A percentile compares a stretch with the other conserved stretches of the same genome.
Evolutionary conservation across 495 filamentous ascomycete species (phyloP).

Genomic region (Parmelia sp.): DNA sequence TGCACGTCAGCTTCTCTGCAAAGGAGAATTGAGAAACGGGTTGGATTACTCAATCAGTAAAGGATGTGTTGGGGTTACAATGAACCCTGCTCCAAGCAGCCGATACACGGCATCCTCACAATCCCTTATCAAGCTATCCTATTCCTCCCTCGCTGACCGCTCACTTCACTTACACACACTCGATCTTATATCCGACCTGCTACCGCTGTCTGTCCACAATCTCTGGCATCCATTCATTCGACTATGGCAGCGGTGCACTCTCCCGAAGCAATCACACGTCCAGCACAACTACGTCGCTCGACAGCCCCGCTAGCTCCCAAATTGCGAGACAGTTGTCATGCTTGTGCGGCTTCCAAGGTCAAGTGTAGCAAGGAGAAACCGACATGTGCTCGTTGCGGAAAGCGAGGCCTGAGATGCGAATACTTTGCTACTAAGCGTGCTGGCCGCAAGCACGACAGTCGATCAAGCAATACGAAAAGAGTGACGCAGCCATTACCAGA

Average conservation of each 20-base stretch:
- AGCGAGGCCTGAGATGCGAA: constrained; percentile 44
- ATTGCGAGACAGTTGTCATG: constrained; percentile 31
- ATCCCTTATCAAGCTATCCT: no score
- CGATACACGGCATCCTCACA: no score
- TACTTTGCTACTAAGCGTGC: constrained; percentile 48
- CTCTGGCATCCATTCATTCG: neutral
- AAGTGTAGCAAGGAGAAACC: constrained; percentile 58
- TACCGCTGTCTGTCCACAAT: neutral
- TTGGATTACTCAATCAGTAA: no score
- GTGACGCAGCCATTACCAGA: neutral
- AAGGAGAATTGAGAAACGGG: no score
- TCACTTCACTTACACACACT: no score
- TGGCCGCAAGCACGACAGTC: constrained; percentile 26
- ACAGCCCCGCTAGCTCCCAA: constrained; percentile 1
- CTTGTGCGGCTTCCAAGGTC: constrained; percentile 30
- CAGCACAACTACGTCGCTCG: neutral
- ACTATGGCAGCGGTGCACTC: neutral
- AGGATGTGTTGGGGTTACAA: no score
- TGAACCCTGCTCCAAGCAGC: no score
- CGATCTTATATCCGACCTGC: neutral
- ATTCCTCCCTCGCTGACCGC: no score
- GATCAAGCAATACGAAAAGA: constrained; percentile 11
- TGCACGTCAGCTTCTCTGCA: no score
- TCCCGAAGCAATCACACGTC: neutral
- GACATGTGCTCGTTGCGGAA: constrained; percentile 49